phyloP scores from a whole-genome alignment of 2,329 filamentous ascomycete species.

The Paracoccidioides brasiliensis region DNA sequence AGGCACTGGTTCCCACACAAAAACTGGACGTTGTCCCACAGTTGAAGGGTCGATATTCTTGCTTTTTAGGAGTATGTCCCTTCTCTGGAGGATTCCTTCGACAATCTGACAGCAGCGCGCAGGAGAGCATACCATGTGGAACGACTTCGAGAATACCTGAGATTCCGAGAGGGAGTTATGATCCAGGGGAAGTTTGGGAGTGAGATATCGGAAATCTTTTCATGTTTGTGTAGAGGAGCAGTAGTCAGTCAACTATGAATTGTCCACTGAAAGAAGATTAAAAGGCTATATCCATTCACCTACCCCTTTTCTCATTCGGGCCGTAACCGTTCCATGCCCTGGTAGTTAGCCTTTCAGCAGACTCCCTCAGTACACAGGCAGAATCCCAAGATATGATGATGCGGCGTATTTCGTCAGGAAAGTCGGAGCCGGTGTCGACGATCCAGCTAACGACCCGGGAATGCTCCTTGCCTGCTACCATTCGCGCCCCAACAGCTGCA shows the following conservation, averaged over 20 bases:
- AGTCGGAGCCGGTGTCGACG: conserved; percentile 79
- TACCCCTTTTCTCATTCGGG: conserved; percentile 49
- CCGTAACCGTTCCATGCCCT: conserved; percentile 88
- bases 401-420: conserved; percentile 52
- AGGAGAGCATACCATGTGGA: conserved; percentile 80
- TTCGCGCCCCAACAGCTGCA: conserved; percentile 72
- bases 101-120: conserved; percentile 64
- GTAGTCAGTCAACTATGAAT: conserved; percentile 3
- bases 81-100: conserved; percentile 48
- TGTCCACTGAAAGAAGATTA: neutral
- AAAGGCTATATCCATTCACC: conserved; percentile 7
- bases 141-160: conserved; percentile 59
- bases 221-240: neutral
- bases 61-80: conserved; percentile 24
- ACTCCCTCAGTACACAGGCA: conserved; percentile 53
- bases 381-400: conserved; percentile 66
- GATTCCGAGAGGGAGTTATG: conserved; percentile 53
- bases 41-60: conserved; percentile 20
- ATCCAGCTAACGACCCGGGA: conserved; percentile 74
- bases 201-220: conserved; percentile 70
- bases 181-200: conserved; percentile 70
- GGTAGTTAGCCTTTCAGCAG: conserved; percentile 60
- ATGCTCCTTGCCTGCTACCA: conserved; percentile 59
- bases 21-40: conserved; percentile 47
- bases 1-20: conserved; percentile 93